Evolutionary conservation across 768 basidiomycete species (phyloP), one percentile per base, ranked within the genome.

Genomic region (Sistotremastrum suecicum): DNA sequence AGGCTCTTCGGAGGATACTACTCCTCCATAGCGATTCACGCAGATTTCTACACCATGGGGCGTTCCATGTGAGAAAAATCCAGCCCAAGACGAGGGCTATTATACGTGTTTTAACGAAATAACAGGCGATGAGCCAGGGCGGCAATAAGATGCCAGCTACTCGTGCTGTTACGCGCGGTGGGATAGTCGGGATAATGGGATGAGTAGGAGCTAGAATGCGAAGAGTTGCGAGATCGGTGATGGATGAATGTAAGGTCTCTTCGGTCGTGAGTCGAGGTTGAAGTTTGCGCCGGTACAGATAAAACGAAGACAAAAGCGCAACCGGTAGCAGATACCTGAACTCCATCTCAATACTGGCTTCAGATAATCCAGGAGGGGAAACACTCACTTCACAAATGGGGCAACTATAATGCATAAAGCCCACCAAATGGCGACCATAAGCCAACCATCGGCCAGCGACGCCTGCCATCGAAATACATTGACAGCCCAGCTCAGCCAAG

Each of bases 381-480:
- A 7, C 5, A 59, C 68, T 42, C 47, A 76, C 78, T 71, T 68
- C 52, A 87, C 61, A 7, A 60, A 61, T 34, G 62, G 60, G 10
- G 70, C 67, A 1, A 71, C 61, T 39, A 81, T 67, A 46, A 91
- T 65, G 63, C 84, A 88, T 12, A 78, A 29, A 0, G 72, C 74
- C 84, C 88, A 92, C 85, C 85, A 91, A 1, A 59, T 57, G 0
- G 71, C 81, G 39, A 94, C 63, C 1, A 72, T 59, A 3, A 91
- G 71, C 66, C 71, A 81, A 43, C 76, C 70, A 44, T 83, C 72
- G 54, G 78, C 71, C 69, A 71, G 74, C 7, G 65, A 37, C 1
- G 50, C 59, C 36, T 68, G 63, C 83, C 85, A 88, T 51, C 67
- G 72, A 33, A 74, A 32, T 1, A 78, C 58, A 54, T 83, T 70